Base-by-base conservation (phyloP, 805 yeast species). In the Metschnikowia anglica region DNA sequence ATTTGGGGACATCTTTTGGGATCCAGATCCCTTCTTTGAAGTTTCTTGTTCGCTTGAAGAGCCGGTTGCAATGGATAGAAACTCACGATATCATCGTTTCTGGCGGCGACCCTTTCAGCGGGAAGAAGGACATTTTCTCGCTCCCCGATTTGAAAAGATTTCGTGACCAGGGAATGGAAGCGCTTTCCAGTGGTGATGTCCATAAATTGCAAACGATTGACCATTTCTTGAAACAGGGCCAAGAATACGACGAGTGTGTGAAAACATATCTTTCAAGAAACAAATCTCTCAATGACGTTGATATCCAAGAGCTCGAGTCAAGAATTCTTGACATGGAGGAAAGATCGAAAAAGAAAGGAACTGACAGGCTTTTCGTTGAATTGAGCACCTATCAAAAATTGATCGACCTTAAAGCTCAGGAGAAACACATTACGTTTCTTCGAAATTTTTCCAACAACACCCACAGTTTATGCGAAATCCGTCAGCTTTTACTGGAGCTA, bases 1-100 rank as follows among this genome's bases (percentile, higher is more conserved):
- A 70, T 33, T 59, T 79, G 27, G 91, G 90, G 1, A 67, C 70
- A 43, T 71, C 81, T 2, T 76, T 83, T 54, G 85, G 85, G 3
- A 59, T 85, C 28, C 71, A 67, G 5, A 58, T 85, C 12, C 75
- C 79, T 2, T 73, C 82, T 1, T 56, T 70, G 36, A 49, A 45
- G 13, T 69, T 70, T 39, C 51, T 70, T n/a, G 54, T 51, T 2
- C 56, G 76, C 35, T 47, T 71, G n/a, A 54, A 68, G 43, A 65
- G 63, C 42, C 49, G 65, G 11, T 41, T 65, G 37, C 50, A 54
- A 26, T 71, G 76, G 76, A 36, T 64, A 2, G 56, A 60, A 12
- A 52, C 52, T 2, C 65, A 48, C 41, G 55, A 62, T 5, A 46
- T 59, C n/a, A 64, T 70, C n/a, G 56, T 59, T 13, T 51, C 56